phyloP scores from a whole-genome alignment of 75 land plant species.

The Isoetes taiwanensis region DNA sequence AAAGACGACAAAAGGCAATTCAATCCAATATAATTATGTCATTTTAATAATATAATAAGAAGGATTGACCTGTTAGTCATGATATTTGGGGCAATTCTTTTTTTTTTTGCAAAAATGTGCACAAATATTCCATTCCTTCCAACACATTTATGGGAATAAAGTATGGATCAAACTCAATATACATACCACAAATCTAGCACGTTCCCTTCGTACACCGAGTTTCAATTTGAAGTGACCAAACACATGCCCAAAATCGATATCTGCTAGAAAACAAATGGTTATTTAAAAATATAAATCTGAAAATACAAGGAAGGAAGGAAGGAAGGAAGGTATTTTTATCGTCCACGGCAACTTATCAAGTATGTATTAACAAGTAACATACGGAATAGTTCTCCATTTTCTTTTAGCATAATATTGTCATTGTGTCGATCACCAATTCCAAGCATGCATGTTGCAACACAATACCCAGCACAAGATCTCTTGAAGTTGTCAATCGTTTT shows the following conservation, averaged over 20 bases:
- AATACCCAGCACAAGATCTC: slow-evolving; percentile 17
- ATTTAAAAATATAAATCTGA: not conserved
- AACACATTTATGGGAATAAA: too few relatives aligned
- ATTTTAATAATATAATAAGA: too few relatives aligned
- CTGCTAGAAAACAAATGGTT: not conserved
- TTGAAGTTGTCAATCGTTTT: slow-evolving; percentile 9
- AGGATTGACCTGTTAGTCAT: too few relatives aligned
- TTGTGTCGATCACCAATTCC: slow-evolving; percentile 18
- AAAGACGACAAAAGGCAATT: too few relatives aligned
- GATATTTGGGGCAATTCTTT: too few relatives aligned
- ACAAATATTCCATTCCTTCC: too few relatives aligned
- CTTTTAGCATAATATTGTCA: slow-evolving; percentile 16
- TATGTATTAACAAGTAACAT: not conserved
- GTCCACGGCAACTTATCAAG: not conserved
- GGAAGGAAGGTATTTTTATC: not conserved
- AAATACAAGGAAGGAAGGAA: not conserved
- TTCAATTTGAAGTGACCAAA: slow-evolving; percentile 14
- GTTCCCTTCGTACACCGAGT: slow-evolving; percentile 8
- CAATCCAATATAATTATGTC: too few relatives aligned
- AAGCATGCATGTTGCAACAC: slow-evolving; percentile 18
- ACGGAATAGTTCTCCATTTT: slow-evolving; percentile 15
- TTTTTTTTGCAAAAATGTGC: too few relatives aligned
- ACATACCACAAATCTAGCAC: slow-evolving; percentile 13
- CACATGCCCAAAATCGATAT: slow-evolving; percentile 15
- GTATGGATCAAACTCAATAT: too few relatives aligned